Evolutionary conservation across 371 early-diverging fungal genomes (phyloP).

Genomic region (Haplosporangium sp.): DNA sequence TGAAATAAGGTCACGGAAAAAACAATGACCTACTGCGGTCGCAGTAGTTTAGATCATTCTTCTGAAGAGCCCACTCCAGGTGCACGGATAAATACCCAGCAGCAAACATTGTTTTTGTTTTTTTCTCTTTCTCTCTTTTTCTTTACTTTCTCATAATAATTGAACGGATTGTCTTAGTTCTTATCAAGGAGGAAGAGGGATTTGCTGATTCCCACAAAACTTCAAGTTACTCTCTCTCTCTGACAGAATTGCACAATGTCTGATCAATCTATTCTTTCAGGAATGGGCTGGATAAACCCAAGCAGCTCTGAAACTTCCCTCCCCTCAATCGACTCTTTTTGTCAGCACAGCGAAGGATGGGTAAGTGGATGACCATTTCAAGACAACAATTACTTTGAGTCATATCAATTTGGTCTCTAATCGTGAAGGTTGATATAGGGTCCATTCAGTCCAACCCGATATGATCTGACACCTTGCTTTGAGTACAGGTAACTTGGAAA

Average conservation of each 20-base stretch:
- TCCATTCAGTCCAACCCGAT: constrained; percentile 22
- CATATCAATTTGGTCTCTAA: neutral
- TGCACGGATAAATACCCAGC: neutral
- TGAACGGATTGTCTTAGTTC: neutral
- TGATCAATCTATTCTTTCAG: neutral
- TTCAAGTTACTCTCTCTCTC: no score
- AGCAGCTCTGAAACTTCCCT: neutral
- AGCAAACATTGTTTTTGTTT: neutral
- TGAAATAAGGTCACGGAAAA: no score
- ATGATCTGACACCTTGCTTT: constrained; percentile 33
- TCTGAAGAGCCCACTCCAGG: neutral
- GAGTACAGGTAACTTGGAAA: constrained; percentile 18
- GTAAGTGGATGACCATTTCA: neutral
- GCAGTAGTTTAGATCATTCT: no score
- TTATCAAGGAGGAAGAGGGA: neutral
- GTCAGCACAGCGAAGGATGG: constrained; percentile 6
- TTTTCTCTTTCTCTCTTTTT: neutral
- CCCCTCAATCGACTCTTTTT: neutral
- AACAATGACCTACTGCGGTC: no score
- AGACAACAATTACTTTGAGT: neutral
- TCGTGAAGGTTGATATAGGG: constrained; percentile 8
- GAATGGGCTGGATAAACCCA: neutral
- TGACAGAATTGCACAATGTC: neutral
- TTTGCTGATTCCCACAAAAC: no score
- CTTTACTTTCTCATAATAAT: neutral